Evolutionary conservation across 2,329 filamentous ascomycete species (phyloP), one percentile per base, ranked within the genome.

Genomic region (Diaporthe citri): DNA sequence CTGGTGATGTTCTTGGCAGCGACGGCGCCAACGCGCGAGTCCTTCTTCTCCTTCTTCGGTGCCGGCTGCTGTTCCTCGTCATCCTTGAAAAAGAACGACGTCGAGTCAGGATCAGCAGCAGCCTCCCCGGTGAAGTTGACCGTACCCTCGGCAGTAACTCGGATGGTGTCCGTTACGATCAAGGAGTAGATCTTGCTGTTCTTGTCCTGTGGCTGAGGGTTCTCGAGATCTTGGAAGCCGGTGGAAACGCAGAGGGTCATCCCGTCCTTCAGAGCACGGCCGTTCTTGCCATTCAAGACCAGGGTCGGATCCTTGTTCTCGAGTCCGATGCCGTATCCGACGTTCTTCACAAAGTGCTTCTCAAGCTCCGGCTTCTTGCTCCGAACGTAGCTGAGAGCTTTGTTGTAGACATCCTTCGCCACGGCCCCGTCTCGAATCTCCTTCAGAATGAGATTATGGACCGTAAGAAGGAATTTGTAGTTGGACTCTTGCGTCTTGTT

Each of bases 41-140:
- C 93, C 84, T 93, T 95, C 89, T 97, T 97, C 79, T 96, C 92
- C 84, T 97, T 97, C 79, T 97, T 97, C n/a, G 95, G 94, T 13
- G 94, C 90, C 43, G 94, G 94, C 83, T 95, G 92, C 77, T 95
- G 91, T 78, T 97, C 94, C 81, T 97, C 95, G 76, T 98, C 95
- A 79, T 98, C 96, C 82, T 98, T 97, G 88, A 99, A 99, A 86
- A 98, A 98, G 88, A 99, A 99, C 0, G 96, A 98, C 52, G 96
- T 96, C 5, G 95, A 95, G 80, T 98, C 97, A 75, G 97, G 91
- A 81, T 98, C 96, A 39, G 94, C 94, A 2, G 96, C 93, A 0
- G 96, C 96, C 82, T 98, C 96, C 75, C 95, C 95, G 25, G 97
- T 99, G 85, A 99, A 98, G 39, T 98, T 92, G 43, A 95, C 93